Evolutionary conservation across 2,329 filamentous ascomycete species (phyloP), one percentile per base, ranked within the genome.

Genomic region (Didymella keratinophila): DNA sequence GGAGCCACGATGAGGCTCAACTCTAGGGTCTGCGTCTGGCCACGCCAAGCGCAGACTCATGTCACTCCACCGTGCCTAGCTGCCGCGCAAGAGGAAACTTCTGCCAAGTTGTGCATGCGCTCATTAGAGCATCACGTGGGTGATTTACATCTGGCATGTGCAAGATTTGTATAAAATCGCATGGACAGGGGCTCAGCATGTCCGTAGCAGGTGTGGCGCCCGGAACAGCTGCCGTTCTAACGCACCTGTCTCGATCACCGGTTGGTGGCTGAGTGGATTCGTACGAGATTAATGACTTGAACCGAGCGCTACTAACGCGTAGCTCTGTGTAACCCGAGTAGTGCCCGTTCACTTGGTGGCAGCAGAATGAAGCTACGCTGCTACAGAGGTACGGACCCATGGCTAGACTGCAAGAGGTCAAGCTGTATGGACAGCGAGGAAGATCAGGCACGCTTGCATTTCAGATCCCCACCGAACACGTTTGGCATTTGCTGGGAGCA

Each of bases 361-460:
- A 32, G 50, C 28, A 58, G 39, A 58, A 54, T 66, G 61, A 64
- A 61, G 65, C 65, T 62, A 67, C 47, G 61, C 63, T 60, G 65
- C 65, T 62, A 67, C 47, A 49, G 21, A 42, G 52, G 58, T 50
- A 57, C 56, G n/a, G 43, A 49, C 52, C 45, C 45, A 54, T 25
- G 49, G 59, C 62, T 66, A 68, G 36, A 49, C 62, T 61, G 23
- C 34, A 60, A 52, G 14, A 25, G 56, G 66, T 23, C 59, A 64
- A 58, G 61, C 27, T 12, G 28, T 50, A 36, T 54, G 44, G 52
- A 60, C 43, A 52, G 47, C 53, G 56, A 63, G 52, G 67, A 56
- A 55, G 62, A 67, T 67, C 65, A 65, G 65, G 62, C 63, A 66
- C 64, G 58, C 54, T 52, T 60, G 61, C 62, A 66, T 61, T 60